Base-by-base conservation (phyloP, 495 filamentous ascomycete genomes). In the Penicillium paradoxum region DNA sequence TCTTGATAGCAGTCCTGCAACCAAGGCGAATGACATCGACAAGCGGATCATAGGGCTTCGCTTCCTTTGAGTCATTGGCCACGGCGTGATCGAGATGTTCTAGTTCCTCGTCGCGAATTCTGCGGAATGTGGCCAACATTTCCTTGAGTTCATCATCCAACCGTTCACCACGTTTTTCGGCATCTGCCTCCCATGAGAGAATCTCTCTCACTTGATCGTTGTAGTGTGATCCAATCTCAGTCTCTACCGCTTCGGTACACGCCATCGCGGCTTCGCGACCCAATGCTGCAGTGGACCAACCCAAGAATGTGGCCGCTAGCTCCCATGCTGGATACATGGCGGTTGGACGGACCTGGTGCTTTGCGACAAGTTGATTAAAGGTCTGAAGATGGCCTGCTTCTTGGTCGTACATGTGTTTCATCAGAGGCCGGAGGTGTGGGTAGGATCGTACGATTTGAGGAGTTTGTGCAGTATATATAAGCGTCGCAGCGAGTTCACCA, bases 381-480 rank as follows among this genome's bases (percentile, higher is more conserved):
- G 82, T 90, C 13, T 72, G 62, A 54, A 97, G 82, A 68, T 98
- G 93, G 7, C 80, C 83, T 6, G 85, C 89, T 75, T 98, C 93
- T 67, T 98, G 93, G 58, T 92, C 89, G 77, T 96, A 91, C 95
- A 98, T 98, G 75, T 97, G 93, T 52, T 86, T 83, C 88, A 98
- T 96, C 15, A 97, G 71, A 0, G 88, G 83, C 13, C 88, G 83
- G 18, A 98, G 84, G 65, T 93, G 89, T 0, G 92, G 90, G 63
- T 98, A 85, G 0, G 81, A 75, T 43, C 84, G 81, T 49, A 85
- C 72, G 43, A 97, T 69, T 27, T 89, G 86, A 0, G 85, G 87
- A 6, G 78, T 90, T 68, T 95, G 90, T 13, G 87, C 82, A 2
- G 78, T 82, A 73, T 95, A 95, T 64, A 95, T 95, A 22, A 92